Evolutionary conservation across 169 alveolate genomes (phyloP).

Genomic region (Cryptosporidium baileyi): DNA sequence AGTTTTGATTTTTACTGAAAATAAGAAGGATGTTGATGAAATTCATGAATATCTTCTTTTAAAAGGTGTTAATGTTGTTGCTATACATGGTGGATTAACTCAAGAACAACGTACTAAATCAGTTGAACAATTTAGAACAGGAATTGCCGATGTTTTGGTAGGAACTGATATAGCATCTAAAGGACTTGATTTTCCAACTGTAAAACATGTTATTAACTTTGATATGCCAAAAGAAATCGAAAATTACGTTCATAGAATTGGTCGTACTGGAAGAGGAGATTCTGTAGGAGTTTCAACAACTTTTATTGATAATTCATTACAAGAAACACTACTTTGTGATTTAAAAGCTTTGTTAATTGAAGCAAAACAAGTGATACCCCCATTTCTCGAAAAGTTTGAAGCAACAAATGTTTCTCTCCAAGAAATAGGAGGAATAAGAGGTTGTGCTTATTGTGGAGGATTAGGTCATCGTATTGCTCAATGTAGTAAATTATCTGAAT

Average conservation of each 20-base stretch:
- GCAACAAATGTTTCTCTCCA: conserved; percentile 74
- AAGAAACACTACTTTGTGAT: conserved; percentile 81
- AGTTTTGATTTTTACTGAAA: conserved; percentile 92
- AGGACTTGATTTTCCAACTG: conserved; percentile 96
- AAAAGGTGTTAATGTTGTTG: conserved; percentile 88
- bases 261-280: conserved; percentile 99
- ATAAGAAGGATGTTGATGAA: conserved; percentile 93
- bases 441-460: conserved; percentile 92
- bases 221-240: conserved; percentile 98
- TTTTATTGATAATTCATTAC: conserved; percentile 86
- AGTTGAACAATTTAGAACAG: conserved; percentile 81
- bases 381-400: conserved; percentile 84
- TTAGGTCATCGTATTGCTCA: conserved; percentile 90
- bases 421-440: conserved; percentile 89
- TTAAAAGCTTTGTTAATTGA: conserved; percentile 88
- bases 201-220: conserved; percentile 96
- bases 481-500: conserved; percentile 85
- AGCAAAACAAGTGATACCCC: conserved; percentile 89
- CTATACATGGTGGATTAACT: conserved; percentile 90
- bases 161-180: conserved; percentile 97
- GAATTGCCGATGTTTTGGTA: conserved; percentile 84
- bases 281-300: conserved; percentile 95
- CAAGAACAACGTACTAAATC: conserved; percentile 88
- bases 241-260: conserved; percentile 97
- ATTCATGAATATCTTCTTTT: conserved; percentile 90